Conservation (phyloP, 495 filamentous ascomycete genomes). For the Xylaria acuta region DNA sequence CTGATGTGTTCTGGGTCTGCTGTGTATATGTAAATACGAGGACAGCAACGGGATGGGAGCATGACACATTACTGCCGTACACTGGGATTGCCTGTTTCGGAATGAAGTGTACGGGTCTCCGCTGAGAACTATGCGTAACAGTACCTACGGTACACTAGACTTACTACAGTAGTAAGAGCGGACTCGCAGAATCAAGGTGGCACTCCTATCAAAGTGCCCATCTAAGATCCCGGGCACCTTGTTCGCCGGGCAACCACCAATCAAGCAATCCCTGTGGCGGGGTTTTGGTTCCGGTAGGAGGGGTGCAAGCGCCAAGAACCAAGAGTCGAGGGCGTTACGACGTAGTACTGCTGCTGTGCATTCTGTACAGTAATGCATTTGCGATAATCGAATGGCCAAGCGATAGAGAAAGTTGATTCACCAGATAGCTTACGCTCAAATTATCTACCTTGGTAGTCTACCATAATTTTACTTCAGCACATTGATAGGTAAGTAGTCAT, state of each 20-base stretch:
- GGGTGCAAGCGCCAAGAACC: slow-evolving; percentile 13
- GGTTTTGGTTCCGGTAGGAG: slow-evolving; percentile 24
- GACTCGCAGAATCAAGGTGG: slow-evolving; percentile 6
- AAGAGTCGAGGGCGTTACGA: not conserved
- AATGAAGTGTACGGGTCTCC: not conserved
- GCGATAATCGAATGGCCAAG: not conserved
- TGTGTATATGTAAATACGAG: not conserved
- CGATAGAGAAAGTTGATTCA: not conserved
- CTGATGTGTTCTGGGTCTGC: slow-evolving; percentile 17
- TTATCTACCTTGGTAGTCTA: too few species aligned
- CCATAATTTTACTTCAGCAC: not conserved
- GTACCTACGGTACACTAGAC: not conserved
- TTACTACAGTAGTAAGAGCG: not conserved
- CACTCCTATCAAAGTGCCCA: slow-evolving; percentile 5
- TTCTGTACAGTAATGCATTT: not conserved
- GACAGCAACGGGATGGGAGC: not conserved
- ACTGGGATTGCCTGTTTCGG: slow-evolving; percentile 23
- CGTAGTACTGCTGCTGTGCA: not conserved
- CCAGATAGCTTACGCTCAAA: not conserved
- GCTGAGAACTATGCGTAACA: slow-evolving; percentile 2
- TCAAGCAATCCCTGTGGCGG: slow-evolving; percentile 22
- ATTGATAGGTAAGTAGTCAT: not conserved
- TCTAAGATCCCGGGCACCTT: slow-evolving; percentile 12
- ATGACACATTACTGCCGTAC: not conserved
- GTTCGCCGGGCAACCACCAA: slow-evolving; percentile 41